Percentiles rank a stretch among this genome's conserved stretches.
phyloP scores from a whole-genome alignment of 805 yeast genomes.

The Cyberlindnera saturnus region DNA sequence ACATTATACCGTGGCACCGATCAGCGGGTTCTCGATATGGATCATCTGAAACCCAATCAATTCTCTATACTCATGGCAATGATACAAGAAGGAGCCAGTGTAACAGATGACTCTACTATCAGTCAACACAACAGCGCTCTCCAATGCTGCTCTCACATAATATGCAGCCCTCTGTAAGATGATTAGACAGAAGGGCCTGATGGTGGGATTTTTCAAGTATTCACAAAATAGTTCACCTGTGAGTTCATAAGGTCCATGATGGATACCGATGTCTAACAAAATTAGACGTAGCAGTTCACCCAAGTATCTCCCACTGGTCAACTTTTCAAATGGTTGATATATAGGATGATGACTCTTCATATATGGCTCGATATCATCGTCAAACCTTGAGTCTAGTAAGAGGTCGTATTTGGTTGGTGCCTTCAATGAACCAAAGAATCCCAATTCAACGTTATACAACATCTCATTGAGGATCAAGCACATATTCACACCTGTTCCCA shows the following conservation, averaged over 20 bases:
- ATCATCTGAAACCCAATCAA: slow-evolving; percentile 9
- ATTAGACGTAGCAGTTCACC: slow-evolving; percentile 44
- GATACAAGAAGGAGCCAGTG: slow-evolving; percentile 46
- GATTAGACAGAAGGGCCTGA: background rate
- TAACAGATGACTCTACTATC: slow-evolving; percentile 31
- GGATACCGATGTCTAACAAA: background rate
- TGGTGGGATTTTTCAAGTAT: background rate
- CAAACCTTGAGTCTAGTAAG: slow-evolving; percentile 31
- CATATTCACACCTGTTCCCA: slow-evolving; percentile 66
- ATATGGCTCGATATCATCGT: slow-evolving; percentile 2
- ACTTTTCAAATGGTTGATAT: slow-evolving; percentile 52
- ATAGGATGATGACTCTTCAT: slow-evolving; percentile 14
- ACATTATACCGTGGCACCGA: too few relatives aligned
- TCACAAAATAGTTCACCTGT: slow-evolving; percentile 2
- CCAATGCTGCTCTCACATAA: slow-evolving; percentile 6
- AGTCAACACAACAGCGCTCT: background rate
- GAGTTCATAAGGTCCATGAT: slow-evolving; percentile 3
- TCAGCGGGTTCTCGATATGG: too few relatives aligned
- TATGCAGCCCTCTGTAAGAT: slow-evolving; percentile 8
- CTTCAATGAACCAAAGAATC: slow-evolving; percentile 43
- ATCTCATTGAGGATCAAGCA: slow-evolving; percentile 30
- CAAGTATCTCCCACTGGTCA: slow-evolving; percentile 51
- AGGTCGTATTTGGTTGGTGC: slow-evolving; percentile 35
- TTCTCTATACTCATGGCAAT: slow-evolving; percentile 31
- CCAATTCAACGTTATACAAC: slow-evolving; percentile 47